Evolutionary conservation across 768 basidiomycete genomes (phyloP), one percentile per base, ranked within the genome.

Genomic region (Pluteus cervinus): DNA sequence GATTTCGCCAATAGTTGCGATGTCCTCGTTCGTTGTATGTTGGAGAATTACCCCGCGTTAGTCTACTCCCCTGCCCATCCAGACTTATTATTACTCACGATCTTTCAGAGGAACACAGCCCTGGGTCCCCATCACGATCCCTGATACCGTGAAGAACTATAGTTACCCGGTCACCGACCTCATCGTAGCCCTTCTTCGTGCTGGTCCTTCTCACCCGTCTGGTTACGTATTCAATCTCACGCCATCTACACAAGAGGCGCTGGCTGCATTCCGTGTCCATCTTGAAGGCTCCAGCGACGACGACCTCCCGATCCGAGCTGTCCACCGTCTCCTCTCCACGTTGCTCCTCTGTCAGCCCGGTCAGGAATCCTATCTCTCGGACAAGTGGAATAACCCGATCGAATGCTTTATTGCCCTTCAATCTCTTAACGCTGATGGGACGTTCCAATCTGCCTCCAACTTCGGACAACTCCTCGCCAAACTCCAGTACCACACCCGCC

Each of bases 381-480:
- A 11, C 28, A 42, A 47, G 25, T 50, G 45, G 46, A 29, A 31
- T n/a, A 28, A 45, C 9, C 17, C 23, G 3, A 28, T 45, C n/a
- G 49, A 50, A 28, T 47, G 46, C 24, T 28, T 50, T 6, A n/a
- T 33, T 5, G 46, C 46, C 9, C 17, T 50, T 18, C n/a, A 16
- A 3, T 16, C 30, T 20, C 39, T 50, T 14, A 16, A 40, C 9
- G 24, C 26, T 3, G 44, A 43, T 44, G 49, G 50, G 10, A 49
- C 32, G 21, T 51, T 51, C 33, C n/a, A 38, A 14, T 17, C 14
- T 3, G 36, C 48, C 12, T 17, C 25, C 21, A 12, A 39, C 3
- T 15, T 42, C 14, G 47, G 47, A 23, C 29, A 42, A 20, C 38
- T 29, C n/a, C 42, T 45, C 34, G 42, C 50, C 28, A 18, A 33